Conservation (phyloP, 495 filamentous ascomycete species). For the Thermochaetoides thermophila region DNA sequence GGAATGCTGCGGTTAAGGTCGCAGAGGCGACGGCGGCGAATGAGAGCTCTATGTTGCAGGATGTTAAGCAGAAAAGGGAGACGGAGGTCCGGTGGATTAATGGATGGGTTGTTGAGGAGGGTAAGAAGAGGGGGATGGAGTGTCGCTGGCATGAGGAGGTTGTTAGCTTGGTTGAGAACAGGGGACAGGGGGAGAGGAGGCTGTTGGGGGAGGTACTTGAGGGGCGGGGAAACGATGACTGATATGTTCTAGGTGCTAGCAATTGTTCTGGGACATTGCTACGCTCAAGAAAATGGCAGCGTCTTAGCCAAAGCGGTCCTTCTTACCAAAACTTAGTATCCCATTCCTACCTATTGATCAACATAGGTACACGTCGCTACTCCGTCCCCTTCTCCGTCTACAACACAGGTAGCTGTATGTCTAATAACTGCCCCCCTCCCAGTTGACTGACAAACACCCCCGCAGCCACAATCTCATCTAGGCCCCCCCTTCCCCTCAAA, state of each 20-base stretch:
- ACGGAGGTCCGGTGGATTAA: slow-evolving; percentile 74
- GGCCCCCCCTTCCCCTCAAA: slow-evolving; percentile 5
- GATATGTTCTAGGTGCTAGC: no score
- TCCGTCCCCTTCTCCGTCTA: no score
- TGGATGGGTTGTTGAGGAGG: slow-evolving; percentile 56
- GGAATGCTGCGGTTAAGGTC: slow-evolving; percentile 21
- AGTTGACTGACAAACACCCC: slow-evolving; percentile 17
- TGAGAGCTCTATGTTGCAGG: slow-evolving; percentile 68
- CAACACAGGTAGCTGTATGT: slow-evolving; percentile 13
- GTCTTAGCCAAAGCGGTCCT: no score
- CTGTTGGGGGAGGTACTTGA: no score
- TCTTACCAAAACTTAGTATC: no score
- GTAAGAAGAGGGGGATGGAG: slow-evolving; percentile 1
- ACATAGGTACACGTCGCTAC: no score
- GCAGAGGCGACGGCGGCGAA: slow-evolving; percentile 50
- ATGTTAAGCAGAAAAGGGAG: slow-evolving; percentile 38
- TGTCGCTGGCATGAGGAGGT: not conserved
- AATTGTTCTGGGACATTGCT: no score
- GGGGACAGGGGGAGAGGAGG: not conserved
- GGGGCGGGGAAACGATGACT: no score
- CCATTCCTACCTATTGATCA: no score
- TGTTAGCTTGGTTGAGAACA: not conserved
- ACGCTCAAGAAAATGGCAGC: no score
- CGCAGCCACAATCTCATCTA: slow-evolving; percentile 1
- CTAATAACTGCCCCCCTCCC: slow-evolving; percentile 14